A percentile compares a stretch with the other conserved stretches of the same genome.
These are phyloP conservation scores for Trametes punicea DNA, from an alignment of 768 basidiomycete genomes.

Conservation along the genomic window DNA sequence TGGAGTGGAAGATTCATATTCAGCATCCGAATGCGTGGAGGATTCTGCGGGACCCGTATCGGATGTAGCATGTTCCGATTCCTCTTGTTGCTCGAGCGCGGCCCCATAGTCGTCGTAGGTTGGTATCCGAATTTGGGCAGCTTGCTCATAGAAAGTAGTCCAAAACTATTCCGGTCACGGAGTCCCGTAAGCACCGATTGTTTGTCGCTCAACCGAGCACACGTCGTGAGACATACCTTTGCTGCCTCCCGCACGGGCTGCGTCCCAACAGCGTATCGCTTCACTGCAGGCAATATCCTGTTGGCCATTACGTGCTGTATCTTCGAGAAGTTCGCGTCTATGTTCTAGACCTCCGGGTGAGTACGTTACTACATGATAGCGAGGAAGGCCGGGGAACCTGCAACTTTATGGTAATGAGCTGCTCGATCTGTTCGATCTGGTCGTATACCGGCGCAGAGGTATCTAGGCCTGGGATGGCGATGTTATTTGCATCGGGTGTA, in stretches of 20 bases:
- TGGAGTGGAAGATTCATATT: constrained; percentile 26
- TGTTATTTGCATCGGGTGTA: constrained; percentile 56
- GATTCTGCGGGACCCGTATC: constrained; percentile 21
- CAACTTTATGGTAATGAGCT: constrained; percentile 87
- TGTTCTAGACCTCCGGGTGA: constrained; percentile 49
- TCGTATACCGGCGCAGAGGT: constrained; percentile 63
- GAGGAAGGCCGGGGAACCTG: constrained; percentile 50
- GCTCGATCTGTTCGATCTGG: constrained; percentile 94
- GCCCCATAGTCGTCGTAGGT: constrained; percentile 60
- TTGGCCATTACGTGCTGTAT: constrained; percentile 83
- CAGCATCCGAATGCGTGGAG: constrained; percentile 17
- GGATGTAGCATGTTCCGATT: constrained; percentile 19
- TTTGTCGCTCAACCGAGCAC: too few relatives aligned
- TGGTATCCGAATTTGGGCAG: constrained; percentile 83
- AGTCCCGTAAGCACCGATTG: background rate
- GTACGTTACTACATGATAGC: background rate
- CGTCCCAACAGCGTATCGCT: constrained; percentile 82
- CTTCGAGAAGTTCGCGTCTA: constrained; percentile 90
- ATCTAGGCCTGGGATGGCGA: constrained; percentile 71
- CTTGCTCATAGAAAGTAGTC: constrained; percentile 94
- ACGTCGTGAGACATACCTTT: constrained; percentile 49
- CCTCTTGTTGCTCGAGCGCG: constrained; percentile 21
- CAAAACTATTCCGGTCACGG: constrained; percentile 68
- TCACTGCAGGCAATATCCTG: constrained; percentile 82
- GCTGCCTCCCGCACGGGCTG: constrained; percentile 89